Base-by-base conservation (phyloP, 2,329 filamentous ascomycete genomes). In the Botrytis byssoidea region DNA sequence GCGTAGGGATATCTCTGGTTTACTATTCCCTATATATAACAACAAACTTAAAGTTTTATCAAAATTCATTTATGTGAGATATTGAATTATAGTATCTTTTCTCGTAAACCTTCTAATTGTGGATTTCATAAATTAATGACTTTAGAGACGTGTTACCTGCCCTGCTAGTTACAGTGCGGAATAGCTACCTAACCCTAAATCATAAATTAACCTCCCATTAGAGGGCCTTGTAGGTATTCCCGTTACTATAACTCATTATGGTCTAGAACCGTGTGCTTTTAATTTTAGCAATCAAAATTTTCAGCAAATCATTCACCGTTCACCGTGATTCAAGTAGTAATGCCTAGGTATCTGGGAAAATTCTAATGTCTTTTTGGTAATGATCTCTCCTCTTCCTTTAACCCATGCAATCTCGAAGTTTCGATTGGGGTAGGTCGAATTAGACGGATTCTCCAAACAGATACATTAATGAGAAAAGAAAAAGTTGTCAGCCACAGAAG, bases 401-500 rank as follows among this genome's bases (percentile, higher is more conserved):
- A 68, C 6, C 48, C 35, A 55, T 57, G 25, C 32, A 42, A 3
- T 18, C 25, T 57, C 25, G 7, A 32, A 68, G 32, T 68, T 55
- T 68, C 16, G 32, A n/a, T 40, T 55, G 25, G 25, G 35, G 25
- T 25, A 68, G 66, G 37, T 29, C 25, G 48, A 55, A 42, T 20
- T 42, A n/a, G 66, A 22, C 35, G 25, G n/a, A 18, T 42, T 32
- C 66, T n/a, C 35, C 1, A 5, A 42, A 66, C 16, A 20, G 61
- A 64, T 64, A 40, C 35, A 55, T 68, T 55, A 59, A 42, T 57
- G 40, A 42, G 32, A 40, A 51, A 22, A 25, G n/a, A 32, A 51
- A 35, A 12, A 25, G 51, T 9, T 40, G 42, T 64, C 69, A 65
- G 69, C 69, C 69, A 71, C 59, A 59, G 61, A 46, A 59, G 70